Conservation (phyloP, 2,329 filamentous ascomycete species). For the Canariomyces notabilis region DNA sequence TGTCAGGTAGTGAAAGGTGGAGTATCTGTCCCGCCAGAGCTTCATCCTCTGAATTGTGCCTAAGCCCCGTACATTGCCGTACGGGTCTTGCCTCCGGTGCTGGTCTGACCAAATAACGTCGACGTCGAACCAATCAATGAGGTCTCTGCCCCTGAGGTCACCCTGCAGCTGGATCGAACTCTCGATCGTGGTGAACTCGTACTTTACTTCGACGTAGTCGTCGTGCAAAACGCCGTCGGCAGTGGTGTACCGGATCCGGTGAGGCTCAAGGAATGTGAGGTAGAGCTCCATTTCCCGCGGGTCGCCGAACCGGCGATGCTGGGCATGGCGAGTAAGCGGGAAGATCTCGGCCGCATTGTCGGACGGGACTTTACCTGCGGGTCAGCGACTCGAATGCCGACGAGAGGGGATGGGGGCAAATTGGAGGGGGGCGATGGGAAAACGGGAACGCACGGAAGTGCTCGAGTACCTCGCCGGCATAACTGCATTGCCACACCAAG, state of each 20-base stretch:
- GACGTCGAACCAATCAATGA: conserved; percentile 48
- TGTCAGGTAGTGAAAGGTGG: conserved; percentile 43
- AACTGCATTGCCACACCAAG: conserved; percentile 50
- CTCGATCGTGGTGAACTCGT: conserved; percentile 47
- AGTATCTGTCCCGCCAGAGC: conserved; percentile 46
- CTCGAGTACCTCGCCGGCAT: conserved; percentile 47
- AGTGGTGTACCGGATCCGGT: conserved; percentile 44
- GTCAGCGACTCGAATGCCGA: conserved; percentile 10
- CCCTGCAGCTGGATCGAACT: conserved; percentile 45
- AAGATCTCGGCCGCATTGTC: conserved; percentile 40
- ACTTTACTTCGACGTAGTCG: conserved; percentile 43
- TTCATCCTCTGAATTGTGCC: conserved; percentile 49
- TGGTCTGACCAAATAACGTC: conserved; percentile 49
- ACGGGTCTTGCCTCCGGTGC: conserved; percentile 44
- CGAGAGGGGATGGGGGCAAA: not conserved
- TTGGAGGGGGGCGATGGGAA: not conserved
- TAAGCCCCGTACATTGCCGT: conserved; percentile 46
- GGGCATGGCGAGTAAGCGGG: conserved; percentile 46
- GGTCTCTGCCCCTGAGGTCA: conserved; percentile 43
- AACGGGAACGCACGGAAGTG: conserved; percentile 40
- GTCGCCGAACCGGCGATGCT: conserved; percentile 47
- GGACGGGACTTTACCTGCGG: conserved; percentile 38
- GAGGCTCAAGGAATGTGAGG: conserved; percentile 43
- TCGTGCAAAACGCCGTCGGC: conserved; percentile 46
- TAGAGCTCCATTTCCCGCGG: conserved; percentile 46